Base-by-base conservation (phyloP, 768 basidiomycete genomes). In the Serendipita vermifera region DNA sequence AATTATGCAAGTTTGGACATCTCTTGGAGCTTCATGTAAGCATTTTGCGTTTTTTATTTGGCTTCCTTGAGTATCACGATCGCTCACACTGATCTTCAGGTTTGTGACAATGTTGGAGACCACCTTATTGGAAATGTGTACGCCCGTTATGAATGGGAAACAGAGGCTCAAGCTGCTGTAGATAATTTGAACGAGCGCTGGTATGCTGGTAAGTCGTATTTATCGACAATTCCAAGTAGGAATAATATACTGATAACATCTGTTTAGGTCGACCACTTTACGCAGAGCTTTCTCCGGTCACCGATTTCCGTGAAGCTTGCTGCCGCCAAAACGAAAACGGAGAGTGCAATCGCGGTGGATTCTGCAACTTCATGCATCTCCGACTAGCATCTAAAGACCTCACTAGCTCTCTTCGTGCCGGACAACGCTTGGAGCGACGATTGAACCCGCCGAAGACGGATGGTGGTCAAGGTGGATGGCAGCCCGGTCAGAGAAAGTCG, bases 81-180 rank as follows among this genome's bases (percentile, higher is more conserved):
- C n/a, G n/a, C n/a, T n/a, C 3, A 26, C 0, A 14, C 20, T 40
- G 38, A 24, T 38, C 2, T 15, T 5, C 38, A 87, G 85, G 85
- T 99, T 11, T 99, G 94, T 66, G 94, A 99, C 72, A 99, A 99
- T 65, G 93, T 99, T 32, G 96, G 96, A n/a, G 96, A 98, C 66
- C 94, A 99, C 66, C 75, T 98, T 24, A 89, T 94, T 64, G 93
- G 93, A 22, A 96, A 97, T 63, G 94, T 99, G 2, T 99, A 99
- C 66, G 94, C 93, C 3, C 81, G 94, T 22, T 99, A 88, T 65
- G 94, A 99, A 65, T 96, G 91, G 92, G 94, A 99, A 70, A 92
- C 92, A 0, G 94, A 99, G 67, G 94, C 94, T 6, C 86, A 91
- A 64, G 74, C 83, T 29, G 94, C 94, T 2, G 90, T 97, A 4